phyloP scores from a whole-genome alignment of 1,284 basidiomycete species.

The Cutaneotrichosporon cavernicola region DNA sequence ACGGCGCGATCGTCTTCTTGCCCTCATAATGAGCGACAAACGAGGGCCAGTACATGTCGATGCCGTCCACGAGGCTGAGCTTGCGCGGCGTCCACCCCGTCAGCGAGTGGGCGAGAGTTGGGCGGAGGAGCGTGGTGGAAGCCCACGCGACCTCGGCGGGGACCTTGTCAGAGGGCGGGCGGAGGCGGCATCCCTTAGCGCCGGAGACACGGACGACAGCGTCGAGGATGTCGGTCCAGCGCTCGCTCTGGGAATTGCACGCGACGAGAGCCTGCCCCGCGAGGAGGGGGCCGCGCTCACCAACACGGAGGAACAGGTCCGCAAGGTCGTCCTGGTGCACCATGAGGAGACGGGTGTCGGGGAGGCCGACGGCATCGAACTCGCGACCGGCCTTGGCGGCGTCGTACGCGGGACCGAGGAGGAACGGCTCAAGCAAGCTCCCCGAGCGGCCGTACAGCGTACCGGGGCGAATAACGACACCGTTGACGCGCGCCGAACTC shows the following conservation, averaged over 20 bases:
- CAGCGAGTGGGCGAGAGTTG: conserved; percentile 56
- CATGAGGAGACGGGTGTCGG: conserved; percentile 55
- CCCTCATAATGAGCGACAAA: conserved; percentile 26
- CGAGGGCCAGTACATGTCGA: conserved; percentile 54
- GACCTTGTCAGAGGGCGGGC: conserved; percentile 24
- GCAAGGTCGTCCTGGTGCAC: conserved; percentile 61
- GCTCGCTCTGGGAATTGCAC: conserved; percentile 56
- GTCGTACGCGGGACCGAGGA: conserved; percentile 46
- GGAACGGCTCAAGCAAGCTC: conserved; percentile 53
- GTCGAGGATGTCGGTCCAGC: conserved; percentile 56
- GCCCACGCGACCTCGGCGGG: conserved; percentile 47
- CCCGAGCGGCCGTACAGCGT: conserved; percentile 40
- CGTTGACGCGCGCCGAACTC: conserved; percentile 43
- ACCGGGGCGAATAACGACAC: conserved; percentile 39
- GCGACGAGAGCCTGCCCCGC: conserved; percentile 57
- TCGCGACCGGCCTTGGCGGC: conserved; percentile 52
- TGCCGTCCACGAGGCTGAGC: conserved; percentile 56
- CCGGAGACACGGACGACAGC: conserved; percentile 56
- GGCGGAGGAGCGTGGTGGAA: conserved; percentile 41
- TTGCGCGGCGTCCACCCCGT: conserved; percentile 59
- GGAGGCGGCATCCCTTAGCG: conserved; percentile 32
- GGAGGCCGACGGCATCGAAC: conserved; percentile 49
- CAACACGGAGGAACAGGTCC: conserved; percentile 56
- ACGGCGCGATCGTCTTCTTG: conserved; percentile 27
- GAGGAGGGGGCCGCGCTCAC: conserved; percentile 54